These are phyloP conservation scores for Phytopythium mirpurense DNA, from an alignment of 352 stramenopile species.

Conservation along the genomic window DNA sequence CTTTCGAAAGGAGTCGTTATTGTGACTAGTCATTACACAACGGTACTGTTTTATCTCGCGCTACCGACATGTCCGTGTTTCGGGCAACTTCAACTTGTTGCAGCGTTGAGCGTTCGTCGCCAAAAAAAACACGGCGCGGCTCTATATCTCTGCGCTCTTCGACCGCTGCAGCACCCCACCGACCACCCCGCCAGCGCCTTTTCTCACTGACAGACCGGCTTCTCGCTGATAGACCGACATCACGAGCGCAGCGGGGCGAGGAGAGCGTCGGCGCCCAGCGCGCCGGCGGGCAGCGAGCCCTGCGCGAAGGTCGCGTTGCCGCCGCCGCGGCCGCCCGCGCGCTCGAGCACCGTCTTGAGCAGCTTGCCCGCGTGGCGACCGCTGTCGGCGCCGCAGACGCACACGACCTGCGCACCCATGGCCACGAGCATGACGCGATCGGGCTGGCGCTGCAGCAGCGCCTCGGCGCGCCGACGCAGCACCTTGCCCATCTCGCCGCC, in stretches of 20 bases:
- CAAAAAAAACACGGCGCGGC: background rate
- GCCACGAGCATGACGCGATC: constrained; percentile 39
- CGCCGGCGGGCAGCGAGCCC: constrained; percentile 27
- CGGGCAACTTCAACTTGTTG: background rate
- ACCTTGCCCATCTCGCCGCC: constrained; percentile 40
- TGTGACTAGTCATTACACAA: background rate
- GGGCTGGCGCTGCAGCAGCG: constrained; percentile 26
- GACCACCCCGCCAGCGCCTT: too few species aligned
- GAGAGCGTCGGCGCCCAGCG: background rate
- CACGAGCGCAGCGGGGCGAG: background rate
- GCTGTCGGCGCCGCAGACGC: constrained; percentile 23
- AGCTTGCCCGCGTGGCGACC: constrained; percentile 47
- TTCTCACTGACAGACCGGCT: too few species aligned
- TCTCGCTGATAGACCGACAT: too few species aligned
- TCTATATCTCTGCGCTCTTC: background rate
- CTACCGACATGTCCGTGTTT: background rate
- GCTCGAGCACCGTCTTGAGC: constrained; percentile 47
- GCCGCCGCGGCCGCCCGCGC: constrained; percentile 45
- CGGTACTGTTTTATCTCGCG: background rate
- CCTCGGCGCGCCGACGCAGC: constrained; percentile 57
- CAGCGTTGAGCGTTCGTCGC: background rate
- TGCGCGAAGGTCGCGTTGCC: constrained; percentile 61
- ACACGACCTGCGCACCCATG: constrained; percentile 48
- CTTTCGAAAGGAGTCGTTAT: background rate
- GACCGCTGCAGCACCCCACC: background rate